Evolutionary conservation across 73 alveolate species (phyloP), one percentile per base, ranked within the genome.

Genomic region (Paraurostyla sp.): DNA sequence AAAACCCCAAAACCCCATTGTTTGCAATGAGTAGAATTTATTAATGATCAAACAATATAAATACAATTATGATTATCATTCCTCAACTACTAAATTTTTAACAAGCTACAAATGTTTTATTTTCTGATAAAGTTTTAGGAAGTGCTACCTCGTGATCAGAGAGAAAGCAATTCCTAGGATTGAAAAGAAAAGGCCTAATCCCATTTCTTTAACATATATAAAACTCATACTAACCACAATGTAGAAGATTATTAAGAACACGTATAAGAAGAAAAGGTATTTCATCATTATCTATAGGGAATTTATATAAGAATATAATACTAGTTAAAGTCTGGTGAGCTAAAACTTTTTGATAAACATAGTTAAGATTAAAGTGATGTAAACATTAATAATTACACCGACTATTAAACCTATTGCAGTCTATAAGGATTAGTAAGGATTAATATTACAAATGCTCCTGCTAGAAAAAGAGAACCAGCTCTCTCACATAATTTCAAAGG

Each of bases 1-100:
- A 18, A 46, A 27, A 62, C 83, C 83, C 83, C 83, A 69, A 69
- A 69, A 69, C 83, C 83, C 83, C 83, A 36, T 13, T 33, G 38
- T 23, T 62, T 2, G 63, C 4, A 36, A 9, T 40, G 6, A n/a
- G 22, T 32, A 69, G 9, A 16, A 16, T 11, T 52, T n/a, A 52
- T 13, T 7, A 11, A 13, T 6, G 3, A 59, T 59, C 4, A 59
- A 23, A 27, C 32, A 59, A 59, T 59, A 59, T 23, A 6, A 2
- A 59, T 59, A 59, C 15, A 59, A 59, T 16, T 59, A 6, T 27
- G 32, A 59, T 6, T 59, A 27, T 30, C 45, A 25, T 27, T 45
- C 45, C 32, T 65, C 82, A 15, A 40, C 82, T 1, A 65, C 58
- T 18, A 65, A 40, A 15, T 32, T 65, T 40, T 65, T 65, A 18